Base-by-base conservation (phyloP, 768 basidiomycete genomes). In the Pilatotrama ljubarskyi region DNA sequence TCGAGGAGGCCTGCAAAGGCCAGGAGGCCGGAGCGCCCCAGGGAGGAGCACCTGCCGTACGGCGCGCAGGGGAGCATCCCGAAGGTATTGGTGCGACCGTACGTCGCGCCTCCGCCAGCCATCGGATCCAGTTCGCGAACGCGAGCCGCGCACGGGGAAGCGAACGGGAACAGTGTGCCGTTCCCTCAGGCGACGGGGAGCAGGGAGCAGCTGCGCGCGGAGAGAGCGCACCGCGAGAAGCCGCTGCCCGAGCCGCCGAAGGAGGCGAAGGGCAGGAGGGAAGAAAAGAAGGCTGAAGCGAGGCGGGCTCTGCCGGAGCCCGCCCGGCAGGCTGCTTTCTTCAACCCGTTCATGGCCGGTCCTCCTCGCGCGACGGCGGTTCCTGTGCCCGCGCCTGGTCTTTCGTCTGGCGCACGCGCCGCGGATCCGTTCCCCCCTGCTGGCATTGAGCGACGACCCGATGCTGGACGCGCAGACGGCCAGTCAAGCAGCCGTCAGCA, bases 11-110 rank as follows among this genome's bases (percentile, higher is more conserved):
- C 36, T 18, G 26, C 17, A 20, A 29, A 18, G 9, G 37, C 52
- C 6, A 48, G 47, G 25, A 15, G 59, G 5, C 52, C 59, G 24
- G 55, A 40, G 25, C 35, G 55, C 3, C 55, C 55, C 14, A 24
- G 59, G 6, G 59, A 60, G n/a, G 52, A 60, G 46, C 52, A 60
- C 52, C 26, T 54, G 44, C 59, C 59, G 26, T 60, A 60, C 20
- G 59, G 59, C 46, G 46, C 59, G 18, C 22, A n/a, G 47, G 59
- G 59, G 14, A 50, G 52, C 46, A 25, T 55, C 29, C 59, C 59
- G 38, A 48, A 49, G 20, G 51, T 26, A n/a, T 17, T 49, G 20
- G 40, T 41, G 18, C 44, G 26, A 4, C 38, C 25, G 8, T 41
- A 54, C 9, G 37, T 47, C 52, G 18, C 59, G 48, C 59, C 59